A percentile compares a stretch with the other conserved stretches of the same genome.
These are phyloP conservation scores for Pleurotus cornucopiae DNA, from an alignment of 768 basidiomycete species.

Conservation along the genomic window DNA sequence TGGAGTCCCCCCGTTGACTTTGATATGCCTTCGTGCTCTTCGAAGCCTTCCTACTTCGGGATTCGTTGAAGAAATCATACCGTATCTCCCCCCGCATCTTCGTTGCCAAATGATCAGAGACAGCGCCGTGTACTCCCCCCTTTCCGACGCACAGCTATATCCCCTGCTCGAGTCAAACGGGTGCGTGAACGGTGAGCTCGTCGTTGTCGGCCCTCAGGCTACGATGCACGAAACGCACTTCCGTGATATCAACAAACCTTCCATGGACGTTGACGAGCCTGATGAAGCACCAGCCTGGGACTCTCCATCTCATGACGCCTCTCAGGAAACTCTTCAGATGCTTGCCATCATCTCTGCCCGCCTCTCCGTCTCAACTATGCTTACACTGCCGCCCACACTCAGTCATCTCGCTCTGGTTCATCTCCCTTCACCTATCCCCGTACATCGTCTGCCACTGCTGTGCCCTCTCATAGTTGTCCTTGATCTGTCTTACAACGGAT, in stretches of 20 bases:
- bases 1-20: conserved; percentile 44
- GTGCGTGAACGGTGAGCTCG: conserved; percentile 59
- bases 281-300: conserved; percentile 39
- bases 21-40: conserved; percentile 54
- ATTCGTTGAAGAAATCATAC: conserved; percentile 40
- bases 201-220: conserved; percentile 56
- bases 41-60: conserved; percentile 33
- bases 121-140: conserved; percentile 52
- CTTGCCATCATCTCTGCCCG: conserved; percentile 48
- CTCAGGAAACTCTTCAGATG: conserved; percentile 33
- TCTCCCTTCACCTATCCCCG: conserved; percentile 31
- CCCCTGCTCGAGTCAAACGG: conserved; percentile 45
- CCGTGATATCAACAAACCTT: conserved; percentile 13
- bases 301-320: conserved; percentile 18
- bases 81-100: conserved; percentile 55
- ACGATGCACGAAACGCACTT: conserved; percentile 41
- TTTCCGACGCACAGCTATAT: conserved; percentile 45
- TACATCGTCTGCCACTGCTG: conserved; percentile 39
- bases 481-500: conserved; percentile 51
- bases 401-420: conserved; percentile 50
- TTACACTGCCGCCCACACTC: conserved; percentile 59
- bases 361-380: conserved; percentile 38
- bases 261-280: conserved; percentile 8
- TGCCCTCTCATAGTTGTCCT: conserved; percentile 47
- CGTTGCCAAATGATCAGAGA: conserved; percentile 55